Evolutionary conservation across 1,284 basidiomycete genomes (phyloP), one percentile per base, ranked within the genome.

Genomic region (Ceratobasidium sp.): DNA sequence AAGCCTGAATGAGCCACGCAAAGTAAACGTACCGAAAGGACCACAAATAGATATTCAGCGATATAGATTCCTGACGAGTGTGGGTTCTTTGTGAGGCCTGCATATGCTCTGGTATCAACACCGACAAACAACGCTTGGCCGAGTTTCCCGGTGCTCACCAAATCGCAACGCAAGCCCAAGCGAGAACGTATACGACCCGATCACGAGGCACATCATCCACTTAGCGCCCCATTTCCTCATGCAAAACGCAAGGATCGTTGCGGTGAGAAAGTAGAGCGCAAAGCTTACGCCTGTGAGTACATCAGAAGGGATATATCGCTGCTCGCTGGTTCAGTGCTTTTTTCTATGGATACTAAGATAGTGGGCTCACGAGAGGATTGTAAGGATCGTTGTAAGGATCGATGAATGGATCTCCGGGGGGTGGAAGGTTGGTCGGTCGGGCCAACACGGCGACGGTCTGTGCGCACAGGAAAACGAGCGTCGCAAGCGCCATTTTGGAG

Each of bases 141-240:
- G 2, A 55, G 54, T 4, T 23, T 54, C n/a, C n/a, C 80, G 71
- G 44, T 90, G 85, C 66, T 89, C 83, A 38, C 85, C 88, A 73
- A 87, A 90, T 44, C 90, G 88, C 60, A 85, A 84, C 1, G 83
- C 87, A 68, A 92, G 84, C 27, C 91, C 90, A 14, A 81, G 16
- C 57, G 79, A 79, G 18, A 88, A 81, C 0, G 88, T 88, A 82
- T 89, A 92, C 44, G 86, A 86, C 30, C 92, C 92, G 68, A 93
- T 89, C n/a, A 89, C 86, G 88, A 92, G 89, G 30, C 88, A 85
- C 35, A 89, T 81, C 90, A 93, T 92, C 84, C 88, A 93, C 80
- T 86, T 88, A 6, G 89, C 88, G 2, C 90, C 88, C 80, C 87
- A 88, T 80, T 85, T 86, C 79, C 82, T 86, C 78, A 87, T 86